These are phyloP conservation scores for Trichoderma harzianum DNA, from an alignment of 2,329 filamentous ascomycete genomes.

Conservation along the genomic window DNA sequence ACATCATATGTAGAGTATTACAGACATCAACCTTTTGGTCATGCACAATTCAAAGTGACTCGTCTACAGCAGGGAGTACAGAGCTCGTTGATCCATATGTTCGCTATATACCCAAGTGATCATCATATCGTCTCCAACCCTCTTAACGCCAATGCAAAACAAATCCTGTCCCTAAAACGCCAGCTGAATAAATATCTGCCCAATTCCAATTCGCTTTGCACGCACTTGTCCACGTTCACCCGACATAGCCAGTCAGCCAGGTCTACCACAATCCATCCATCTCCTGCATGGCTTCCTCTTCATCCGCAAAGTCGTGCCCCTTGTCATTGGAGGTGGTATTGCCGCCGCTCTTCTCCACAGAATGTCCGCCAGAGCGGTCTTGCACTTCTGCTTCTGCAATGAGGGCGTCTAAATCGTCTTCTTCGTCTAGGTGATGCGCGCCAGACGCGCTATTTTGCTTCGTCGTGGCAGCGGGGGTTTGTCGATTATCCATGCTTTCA, in stretches of 20 bases:
- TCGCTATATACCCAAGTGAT: not conserved
- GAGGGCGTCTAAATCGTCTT: conserved; percentile 46
- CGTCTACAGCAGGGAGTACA: not conserved
- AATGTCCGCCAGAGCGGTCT: conserved; percentile 18
- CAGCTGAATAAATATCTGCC: not conserved
- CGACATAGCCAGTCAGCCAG: not conserved
- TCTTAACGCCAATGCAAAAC: not conserved
- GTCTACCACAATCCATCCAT: conserved; percentile 54
- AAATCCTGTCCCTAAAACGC: not conserved
- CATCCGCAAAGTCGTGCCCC: conserved; percentile 51
- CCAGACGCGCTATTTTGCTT: not conserved
- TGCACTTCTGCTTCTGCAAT: conserved; percentile 47
- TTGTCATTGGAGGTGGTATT: conserved; percentile 10
- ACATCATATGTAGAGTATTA: not conserved
- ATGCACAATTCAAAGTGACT: not conserved
- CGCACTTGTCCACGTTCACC: not conserved
- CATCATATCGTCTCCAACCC: not conserved
- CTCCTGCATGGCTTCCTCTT: conserved; percentile 66
- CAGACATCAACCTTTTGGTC: not conserved
- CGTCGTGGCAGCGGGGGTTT: not conserved
- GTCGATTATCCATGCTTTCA: conserved; percentile 29
- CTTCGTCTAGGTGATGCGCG: conserved; percentile 3
- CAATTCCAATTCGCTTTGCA: not conserved
- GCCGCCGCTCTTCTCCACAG: not conserved
- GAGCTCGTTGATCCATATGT: not conserved